These are phyloP conservation scores for Asclepias syriaca DNA, from an alignment of 257 asterid genomes.

Conservation along the genomic window DNA sequence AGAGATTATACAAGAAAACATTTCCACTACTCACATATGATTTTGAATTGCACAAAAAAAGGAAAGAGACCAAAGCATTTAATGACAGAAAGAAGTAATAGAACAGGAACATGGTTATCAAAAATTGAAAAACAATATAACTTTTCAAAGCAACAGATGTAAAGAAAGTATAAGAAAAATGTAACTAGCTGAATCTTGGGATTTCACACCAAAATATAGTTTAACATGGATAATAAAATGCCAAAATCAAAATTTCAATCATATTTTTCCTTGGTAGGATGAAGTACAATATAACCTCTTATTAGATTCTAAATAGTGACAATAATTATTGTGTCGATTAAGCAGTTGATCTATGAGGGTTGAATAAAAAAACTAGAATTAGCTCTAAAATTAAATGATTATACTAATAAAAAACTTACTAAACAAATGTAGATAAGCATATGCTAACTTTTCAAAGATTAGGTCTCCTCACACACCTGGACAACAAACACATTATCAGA, in stretches of 20 bases:
- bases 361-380: neutral
- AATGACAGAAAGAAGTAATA: neutral
- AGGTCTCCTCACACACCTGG: conserved; percentile 57
- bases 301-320: neutral
- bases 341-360: neutral
- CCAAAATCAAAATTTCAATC: neutral
- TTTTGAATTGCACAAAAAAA: neutral
- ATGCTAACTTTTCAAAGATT: neutral
- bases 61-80: neutral
- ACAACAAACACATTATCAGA: conserved; percentile 84
- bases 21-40: neutral
- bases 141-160: neutral
- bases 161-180: neutral
- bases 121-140: neutral
- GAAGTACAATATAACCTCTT: neutral
- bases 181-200: neutral
- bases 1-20: neutral
- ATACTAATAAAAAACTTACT: neutral
- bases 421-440: neutral
- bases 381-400: neutral
- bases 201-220: neutral
- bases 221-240: neutral
- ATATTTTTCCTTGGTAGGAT: neutral
- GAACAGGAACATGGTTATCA: neutral
- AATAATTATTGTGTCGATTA: neutral